phyloP scores from a whole-genome alignment of 1,284 basidiomycete species.

The Naganishia liquefaciens region DNA sequence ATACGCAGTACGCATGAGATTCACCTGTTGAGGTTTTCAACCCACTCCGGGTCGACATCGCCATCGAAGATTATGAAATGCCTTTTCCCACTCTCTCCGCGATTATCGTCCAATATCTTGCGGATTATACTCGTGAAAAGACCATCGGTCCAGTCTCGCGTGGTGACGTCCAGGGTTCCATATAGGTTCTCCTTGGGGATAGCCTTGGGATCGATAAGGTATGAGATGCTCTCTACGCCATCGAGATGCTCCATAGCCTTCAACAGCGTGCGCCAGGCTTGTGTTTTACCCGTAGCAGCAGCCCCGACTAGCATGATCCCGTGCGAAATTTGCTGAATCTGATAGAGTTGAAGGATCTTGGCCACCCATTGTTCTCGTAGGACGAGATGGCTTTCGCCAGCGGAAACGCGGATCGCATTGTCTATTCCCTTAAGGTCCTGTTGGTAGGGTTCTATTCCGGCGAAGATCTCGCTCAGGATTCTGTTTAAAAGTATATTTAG shows the following conservation, averaged over 20 bases:
- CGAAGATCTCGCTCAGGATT: slow-evolving; percentile 95
- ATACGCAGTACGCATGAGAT: slow-evolving; percentile 36
- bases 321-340: slow-evolving; percentile 99
- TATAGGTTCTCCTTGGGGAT: slow-evolving; percentile 98
- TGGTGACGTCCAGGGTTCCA: slow-evolving; percentile 94
- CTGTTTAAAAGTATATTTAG: slow-evolving; percentile 55
- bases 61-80: slow-evolving; percentile 99
- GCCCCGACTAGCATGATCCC: slow-evolving; percentile 99
- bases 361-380: slow-evolving; percentile 86
- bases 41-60: slow-evolving; percentile 99
- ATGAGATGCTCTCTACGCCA: slow-evolving; percentile 86
- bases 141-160: slow-evolving; percentile 99
- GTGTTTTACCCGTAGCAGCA: slow-evolving; percentile 94
- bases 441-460: slow-evolving; percentile 89
- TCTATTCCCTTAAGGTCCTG: slow-evolving; percentile 81
- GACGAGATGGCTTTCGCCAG: slow-evolving; percentile 79
- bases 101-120: slow-evolving; percentile 97
- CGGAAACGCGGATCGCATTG: slow-evolving; percentile 81
- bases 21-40: slow-evolving; percentile 97
- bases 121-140: slow-evolving; percentile 96
- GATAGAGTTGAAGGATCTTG: slow-evolving; percentile 97
- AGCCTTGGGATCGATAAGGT: slow-evolving; percentile 98
- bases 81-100: slow-evolving; percentile 92
- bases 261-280: slow-evolving; percentile 93
- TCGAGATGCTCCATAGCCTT: slow-evolving; percentile 88